Base-by-base conservation (phyloP, 1,139 yeast genomes). In the Lodderomyces jiufengensis region DNA sequence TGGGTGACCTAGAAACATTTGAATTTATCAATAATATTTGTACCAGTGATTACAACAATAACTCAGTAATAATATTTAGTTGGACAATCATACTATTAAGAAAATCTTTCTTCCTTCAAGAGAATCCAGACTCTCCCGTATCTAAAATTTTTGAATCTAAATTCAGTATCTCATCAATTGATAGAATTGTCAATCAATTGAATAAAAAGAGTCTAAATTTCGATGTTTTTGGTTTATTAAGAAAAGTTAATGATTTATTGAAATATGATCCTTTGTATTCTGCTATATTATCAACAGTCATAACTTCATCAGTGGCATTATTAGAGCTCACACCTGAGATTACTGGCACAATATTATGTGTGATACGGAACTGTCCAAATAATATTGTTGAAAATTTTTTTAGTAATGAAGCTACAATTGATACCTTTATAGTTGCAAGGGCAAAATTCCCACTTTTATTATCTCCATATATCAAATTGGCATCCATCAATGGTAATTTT, bases 401-500 rank as follows among this genome's bases (percentile, higher is more conserved):
- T 49, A 63, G 69, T 1, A 71, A 76, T 42, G 70, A 71, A 18
- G 65, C 75, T 13, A 74, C 81, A 3, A 71, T 73, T 31, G 71
- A 73, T 39, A 66, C 79, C n/a, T 51, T 86, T 22, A 64, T 76
- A 12, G 53, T 86, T 22, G 61, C 87, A 0, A 69, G 82, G 42
- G 82, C 94, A 1, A 86, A 87, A 49, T 74, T 85, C 45, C 97
- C 97, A 0, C 65, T 78, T n/a, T 66, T 78, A 2, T 55, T 85
- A 12, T 55, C 70, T 2, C 84, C 94, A 1, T 80, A 80, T 44
- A 59, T 86, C 28, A 70, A 76, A 37, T 50, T 87, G 10, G 70
- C 83, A 3, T 68, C 82, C 9, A 73, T 80, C 21, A 80, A 83
- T 46, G 80, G 84, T 1, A 73, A 73, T 36, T 74, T 80, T 51